phyloP scores from a whole-genome alignment of 345 rosid genomes.

The Dimocarpus longan region DNA sequence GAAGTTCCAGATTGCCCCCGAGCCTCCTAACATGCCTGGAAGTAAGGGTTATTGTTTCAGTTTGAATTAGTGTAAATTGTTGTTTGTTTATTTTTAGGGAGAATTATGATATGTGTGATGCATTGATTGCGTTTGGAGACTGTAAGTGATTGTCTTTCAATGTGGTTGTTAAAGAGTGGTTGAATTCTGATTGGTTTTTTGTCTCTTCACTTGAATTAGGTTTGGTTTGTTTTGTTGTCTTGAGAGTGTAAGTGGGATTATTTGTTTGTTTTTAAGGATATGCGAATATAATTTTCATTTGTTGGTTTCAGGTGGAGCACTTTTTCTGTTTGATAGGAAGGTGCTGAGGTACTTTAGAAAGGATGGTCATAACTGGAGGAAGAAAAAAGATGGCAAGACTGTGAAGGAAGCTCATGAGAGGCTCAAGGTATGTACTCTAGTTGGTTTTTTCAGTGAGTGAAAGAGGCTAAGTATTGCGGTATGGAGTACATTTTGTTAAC shows the following conservation, averaged over 20 bases:
- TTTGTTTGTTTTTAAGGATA: background rate
- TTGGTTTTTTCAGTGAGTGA: slow-evolving; percentile 9
- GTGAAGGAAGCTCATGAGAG: slow-evolving; percentile 95
- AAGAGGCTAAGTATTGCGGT: background rate
- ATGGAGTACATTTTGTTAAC: background rate
- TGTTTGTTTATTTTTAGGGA: background rate
- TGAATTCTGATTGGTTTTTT: background rate
- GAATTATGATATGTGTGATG: too few species aligned
- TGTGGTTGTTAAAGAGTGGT: background rate
- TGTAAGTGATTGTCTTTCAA: too few species aligned
- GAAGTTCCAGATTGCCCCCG: slow-evolving; percentile 66
- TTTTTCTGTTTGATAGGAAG: slow-evolving; percentile 86
- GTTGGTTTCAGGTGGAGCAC: slow-evolving; percentile 72
- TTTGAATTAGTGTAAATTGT: background rate
- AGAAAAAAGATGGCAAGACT: slow-evolving; percentile 91
- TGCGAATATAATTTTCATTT: background rate
- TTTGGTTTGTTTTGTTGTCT: background rate
- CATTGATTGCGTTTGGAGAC: too few species aligned
- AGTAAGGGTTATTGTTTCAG: slow-evolving; percentile 43
- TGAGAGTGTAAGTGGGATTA: background rate
- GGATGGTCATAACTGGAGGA: slow-evolving; percentile 97
- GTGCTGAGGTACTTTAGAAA: slow-evolving; percentile 90
- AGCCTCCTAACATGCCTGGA: slow-evolving; percentile 68
- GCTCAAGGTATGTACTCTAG: slow-evolving; percentile 64
- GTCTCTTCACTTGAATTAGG: too few species aligned